Conservation (phyloP, 176 grass and related monocot species). For the Raddia distichophylla region DNA sequence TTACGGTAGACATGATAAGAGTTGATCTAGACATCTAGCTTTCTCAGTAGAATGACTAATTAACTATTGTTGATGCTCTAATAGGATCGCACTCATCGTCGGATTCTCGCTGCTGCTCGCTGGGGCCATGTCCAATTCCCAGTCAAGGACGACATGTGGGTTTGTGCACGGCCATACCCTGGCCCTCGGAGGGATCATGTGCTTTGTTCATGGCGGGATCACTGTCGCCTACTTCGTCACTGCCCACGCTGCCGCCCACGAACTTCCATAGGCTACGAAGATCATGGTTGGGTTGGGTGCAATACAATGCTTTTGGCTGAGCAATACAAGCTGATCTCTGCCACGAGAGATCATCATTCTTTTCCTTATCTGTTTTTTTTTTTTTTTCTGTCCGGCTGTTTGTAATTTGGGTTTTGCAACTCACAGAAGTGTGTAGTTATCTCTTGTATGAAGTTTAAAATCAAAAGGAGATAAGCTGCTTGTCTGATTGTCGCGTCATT, state of each 20-base stretch:
- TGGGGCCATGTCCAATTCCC: slow-evolving; percentile 76
- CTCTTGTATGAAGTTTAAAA: slow-evolving; percentile 24
- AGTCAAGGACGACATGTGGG: slow-evolving; percentile 57
- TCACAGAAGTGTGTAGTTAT: slow-evolving; percentile 22
- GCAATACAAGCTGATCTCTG: too few relatives aligned
- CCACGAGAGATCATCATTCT: slow-evolving; percentile 31
- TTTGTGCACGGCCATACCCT: slow-evolving; percentile 73
- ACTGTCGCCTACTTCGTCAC: slow-evolving; percentile 74
- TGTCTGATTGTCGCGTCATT: neutral
- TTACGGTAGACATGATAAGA: neutral
- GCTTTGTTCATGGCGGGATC: slow-evolving; percentile 78
- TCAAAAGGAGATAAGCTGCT: slow-evolving; percentile 2
- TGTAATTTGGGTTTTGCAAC: slow-evolving; percentile 10
- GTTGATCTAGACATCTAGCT: neutral
- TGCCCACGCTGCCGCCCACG: slow-evolving; percentile 39
- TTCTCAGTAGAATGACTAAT: neutral
- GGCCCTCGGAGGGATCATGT: slow-evolving; percentile 73
- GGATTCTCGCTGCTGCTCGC: slow-evolving; percentile 79
- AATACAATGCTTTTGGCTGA: neutral
- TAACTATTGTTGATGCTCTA: neutral
- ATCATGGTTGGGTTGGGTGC: neutral
- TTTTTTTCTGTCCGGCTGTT: slow-evolving; percentile 21
- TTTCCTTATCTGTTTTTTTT: slow-evolving; percentile 41
- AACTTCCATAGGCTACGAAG: slow-evolving; percentile 33
- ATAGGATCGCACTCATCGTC: slow-evolving; percentile 65